These are phyloP conservation scores for Cichorium intybus DNA, from an alignment of 140 eudicot species.

Conservation along the genomic window DNA sequence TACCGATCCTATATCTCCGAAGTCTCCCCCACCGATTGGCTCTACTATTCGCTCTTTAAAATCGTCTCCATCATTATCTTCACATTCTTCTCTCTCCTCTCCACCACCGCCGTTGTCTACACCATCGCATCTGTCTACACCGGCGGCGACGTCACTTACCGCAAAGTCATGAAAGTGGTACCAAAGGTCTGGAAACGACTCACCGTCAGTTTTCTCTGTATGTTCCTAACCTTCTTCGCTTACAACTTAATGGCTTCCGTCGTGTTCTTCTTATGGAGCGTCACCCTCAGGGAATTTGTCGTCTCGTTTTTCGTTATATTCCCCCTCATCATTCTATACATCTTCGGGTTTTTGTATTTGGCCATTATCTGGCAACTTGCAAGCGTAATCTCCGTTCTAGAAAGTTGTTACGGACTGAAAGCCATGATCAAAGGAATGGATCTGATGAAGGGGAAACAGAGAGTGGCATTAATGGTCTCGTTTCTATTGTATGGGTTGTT, in stretches of 20 bases:
- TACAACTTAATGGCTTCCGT: constrained; percentile 25
- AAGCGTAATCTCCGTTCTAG: constrained; percentile 40
- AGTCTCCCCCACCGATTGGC: constrained; percentile 20
- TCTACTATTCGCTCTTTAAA: constrained; percentile 28
- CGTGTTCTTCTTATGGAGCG: neutral
- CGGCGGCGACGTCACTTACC: constrained; percentile 29
- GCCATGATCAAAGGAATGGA: constrained; percentile 31
- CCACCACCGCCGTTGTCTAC: constrained; percentile 43
- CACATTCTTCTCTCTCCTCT: constrained; percentile 30
- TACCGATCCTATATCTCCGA: neutral
- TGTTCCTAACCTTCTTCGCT: constrained; percentile 18
- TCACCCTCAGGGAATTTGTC: no score
- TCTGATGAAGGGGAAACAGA: constrained; percentile 33
- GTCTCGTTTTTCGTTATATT: no score
- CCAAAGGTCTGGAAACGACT: constrained; percentile 53
- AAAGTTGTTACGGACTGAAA: constrained; percentile 31
- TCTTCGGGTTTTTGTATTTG: constrained; percentile 22
- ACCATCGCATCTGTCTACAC: constrained; percentile 43
- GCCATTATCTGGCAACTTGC: constrained; percentile 42
- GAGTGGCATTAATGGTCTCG: constrained; percentile 15
- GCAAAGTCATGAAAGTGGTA: constrained; percentile 33
- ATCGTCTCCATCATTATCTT: neutral
- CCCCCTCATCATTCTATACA: neutral
- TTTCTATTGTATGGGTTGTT: neutral
- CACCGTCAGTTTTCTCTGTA: constrained; percentile 34